Percentiles rank a stretch among this genome's conserved stretches.
These are phyloP conservation scores for Sphagnum magellanicum DNA, from an alignment of 228 moss, liverwort and hornwort genomes.

Conservation along the genomic window DNA sequence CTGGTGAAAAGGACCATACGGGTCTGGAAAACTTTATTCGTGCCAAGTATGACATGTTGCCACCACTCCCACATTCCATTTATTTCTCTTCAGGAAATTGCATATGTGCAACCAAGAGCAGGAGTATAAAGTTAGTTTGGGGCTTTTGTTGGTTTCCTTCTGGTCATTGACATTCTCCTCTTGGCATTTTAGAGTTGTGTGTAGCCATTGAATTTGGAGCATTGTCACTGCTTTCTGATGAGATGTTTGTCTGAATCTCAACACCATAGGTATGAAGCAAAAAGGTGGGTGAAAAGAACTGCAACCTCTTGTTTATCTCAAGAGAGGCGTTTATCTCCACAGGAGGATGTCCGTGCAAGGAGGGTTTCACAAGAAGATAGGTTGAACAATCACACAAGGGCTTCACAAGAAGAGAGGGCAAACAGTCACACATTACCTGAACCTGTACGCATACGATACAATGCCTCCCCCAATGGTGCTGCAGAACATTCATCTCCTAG, in stretches of 20 bases:
- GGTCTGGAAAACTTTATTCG: slow-evolving; percentile 94
- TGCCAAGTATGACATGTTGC: slow-evolving; percentile 39
- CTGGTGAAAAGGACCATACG: slow-evolving; percentile 69
- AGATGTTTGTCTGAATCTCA: too few species aligned
- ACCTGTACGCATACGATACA: slow-evolving; percentile 27
- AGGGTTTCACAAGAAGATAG: slow-evolving; percentile 39
- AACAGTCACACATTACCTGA: too few species aligned
- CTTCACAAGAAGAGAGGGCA: slow-evolving; percentile 24
- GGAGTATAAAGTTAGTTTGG: too few species aligned
- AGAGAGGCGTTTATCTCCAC: slow-evolving; percentile 14
- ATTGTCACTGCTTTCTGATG: too few species aligned
- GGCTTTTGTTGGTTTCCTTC: too few species aligned
- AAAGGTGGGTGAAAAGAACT: slow-evolving; percentile 61
- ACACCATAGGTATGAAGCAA: slow-evolving; percentile 69
- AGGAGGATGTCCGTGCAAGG: slow-evolving; percentile 24
- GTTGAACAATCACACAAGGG: slow-evolving; percentile 17
- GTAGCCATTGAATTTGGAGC: too few species aligned
- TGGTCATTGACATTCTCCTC: too few species aligned
- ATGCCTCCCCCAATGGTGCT: slow-evolving; percentile 32
- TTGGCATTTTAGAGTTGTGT: too few species aligned
- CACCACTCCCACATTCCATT: background rate
- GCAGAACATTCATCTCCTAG: slow-evolving; percentile 37
- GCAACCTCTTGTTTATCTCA: slow-evolving; percentile 11
- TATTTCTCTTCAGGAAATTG: background rate
- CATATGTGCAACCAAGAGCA: too few species aligned